Evolutionary conservation across 2,329 filamentous ascomycete genomes (phyloP), one percentile per base, ranked within the genome.

Genomic region (Monilinia vaccinii-corymbosi): DNA sequence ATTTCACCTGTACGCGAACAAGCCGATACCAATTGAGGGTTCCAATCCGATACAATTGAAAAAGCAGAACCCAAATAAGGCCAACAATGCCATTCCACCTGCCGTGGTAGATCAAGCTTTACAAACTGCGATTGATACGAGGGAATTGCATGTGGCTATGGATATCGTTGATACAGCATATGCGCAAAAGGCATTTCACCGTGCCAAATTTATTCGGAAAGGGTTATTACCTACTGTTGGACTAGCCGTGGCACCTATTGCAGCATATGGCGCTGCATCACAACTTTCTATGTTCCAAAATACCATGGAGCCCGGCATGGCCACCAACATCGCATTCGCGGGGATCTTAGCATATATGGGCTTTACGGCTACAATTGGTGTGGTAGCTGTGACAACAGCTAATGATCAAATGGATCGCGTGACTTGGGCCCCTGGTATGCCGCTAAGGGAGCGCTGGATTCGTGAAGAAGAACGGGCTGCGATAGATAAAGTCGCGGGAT

Each of bases 371-470:
- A 90, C 87, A 11, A 82, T 97, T 57, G 94, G 93, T 3, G 76
- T 94, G 46, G 84, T 97, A 42, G 91, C 93, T 10, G 78, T 95
- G 61, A 86, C 90, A 31, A 97, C 93, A 38, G 81, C 87, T 62
- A 97, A 97, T 74, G 92, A 97, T 72, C 91, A 97, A 74, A 96
- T 97, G 89, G 86, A 88, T 69, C 84, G 94, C 23, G 91, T 97
- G 6, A 92, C 90, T 2, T 99, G 94, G 94, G 80, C 87, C 10
- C 84, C 84, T 0, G 94, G 94, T 13, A 87, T 90, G 38, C 87
- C 89, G 25, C 76, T 97, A 64, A 81, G 88, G 63, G 82, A 90
- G 69, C 82, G 94, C 16, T 97, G 92, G 89, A 73, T 96, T 58
- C 81, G 90, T 38, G 94, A 97, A 72, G 91, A 96, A 65, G 92